Base-by-base conservation (phyloP, 805 yeast species). In the Saturnispora ahearnii region DNA sequence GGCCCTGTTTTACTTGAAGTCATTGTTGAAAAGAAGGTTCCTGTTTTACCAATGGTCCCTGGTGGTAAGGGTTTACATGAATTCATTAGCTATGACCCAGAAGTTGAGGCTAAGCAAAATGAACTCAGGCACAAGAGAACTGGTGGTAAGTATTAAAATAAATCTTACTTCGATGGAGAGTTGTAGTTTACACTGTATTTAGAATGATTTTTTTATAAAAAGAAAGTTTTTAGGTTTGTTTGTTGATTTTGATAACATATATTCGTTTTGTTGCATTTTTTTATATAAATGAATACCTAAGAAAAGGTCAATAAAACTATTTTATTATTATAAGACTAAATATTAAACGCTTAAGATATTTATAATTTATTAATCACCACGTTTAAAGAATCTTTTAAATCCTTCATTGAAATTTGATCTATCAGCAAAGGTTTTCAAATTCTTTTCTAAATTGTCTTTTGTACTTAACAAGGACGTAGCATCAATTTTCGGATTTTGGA, bases 41-140 rank as follows among this genome's bases (percentile, higher is more conserved):
- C 97, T 47, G 98, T 93, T 53, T 77, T 93, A 66, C 99, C 99
- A 50, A 89, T 93, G 95, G 98, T 93, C 49, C 96, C 99, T 48
- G 95, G 82, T 53, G 99, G 98, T 60, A 87, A 86, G 68, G 96
- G 86, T 55, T 76, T 93, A 62, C 91, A 93, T 63, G 98, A 93
- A 69, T 90, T 91, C 66, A 85, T 93, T 57, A 76, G 77, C 44
- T 93, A 83, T 69, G 96, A 91, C 65, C 82, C 88, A 42, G 85
- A 78, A 59, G 84, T 81, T 50, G 96, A 88, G 72, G 73, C 71
- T 62, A 78, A 82, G 68, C 84, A 84, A 66, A 75, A 71, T 36
- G 79, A 74, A 62, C 71, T 84, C 62, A 82, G 95, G 73, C 69
- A 63, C 48, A 70, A 84, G 67, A 82, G 91, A 73, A 86, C 93